phyloP scores from a whole-genome alignment of 2,329 filamentous ascomycete genomes.

The Talaromyces verruculosus region DNA sequence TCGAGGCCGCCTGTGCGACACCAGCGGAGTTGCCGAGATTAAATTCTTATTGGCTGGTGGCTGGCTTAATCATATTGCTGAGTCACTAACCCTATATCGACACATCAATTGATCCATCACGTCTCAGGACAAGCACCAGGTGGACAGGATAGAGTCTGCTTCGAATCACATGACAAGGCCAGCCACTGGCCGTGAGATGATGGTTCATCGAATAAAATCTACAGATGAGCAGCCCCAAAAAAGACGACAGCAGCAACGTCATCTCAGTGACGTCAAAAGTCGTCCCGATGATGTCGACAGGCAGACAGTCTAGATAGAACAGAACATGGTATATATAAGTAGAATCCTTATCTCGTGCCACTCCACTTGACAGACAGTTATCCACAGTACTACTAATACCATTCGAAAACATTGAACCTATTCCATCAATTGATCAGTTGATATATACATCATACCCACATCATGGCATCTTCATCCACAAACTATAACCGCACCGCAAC shows the following conservation, averaged over 20 bases:
- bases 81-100: neutral
- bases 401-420: neutral
- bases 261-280: slow-evolving; percentile 13
- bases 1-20: neutral
- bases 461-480: neutral
- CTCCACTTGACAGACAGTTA: neutral
- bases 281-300: slow-evolving; percentile 7
- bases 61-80: slow-evolving; percentile 6
- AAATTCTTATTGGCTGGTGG: neutral
- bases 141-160: neutral
- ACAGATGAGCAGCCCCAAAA: neutral
- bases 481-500: neutral
- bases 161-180: neutral
- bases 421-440: neutral
- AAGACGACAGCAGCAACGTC: neutral
- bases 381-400: no score
- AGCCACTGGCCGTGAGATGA: neutral
- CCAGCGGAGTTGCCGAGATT: neutral
- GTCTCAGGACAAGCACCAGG: neutral
- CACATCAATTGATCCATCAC: neutral
- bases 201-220: neutral
- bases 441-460: slow-evolving; percentile 1
- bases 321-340: neutral
- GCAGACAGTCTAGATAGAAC: neutral
- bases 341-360: no score